Evolutionary conservation across 1,284 basidiomycete genomes (phyloP).

Genomic region (Agroathelia rolfsii): DNA sequence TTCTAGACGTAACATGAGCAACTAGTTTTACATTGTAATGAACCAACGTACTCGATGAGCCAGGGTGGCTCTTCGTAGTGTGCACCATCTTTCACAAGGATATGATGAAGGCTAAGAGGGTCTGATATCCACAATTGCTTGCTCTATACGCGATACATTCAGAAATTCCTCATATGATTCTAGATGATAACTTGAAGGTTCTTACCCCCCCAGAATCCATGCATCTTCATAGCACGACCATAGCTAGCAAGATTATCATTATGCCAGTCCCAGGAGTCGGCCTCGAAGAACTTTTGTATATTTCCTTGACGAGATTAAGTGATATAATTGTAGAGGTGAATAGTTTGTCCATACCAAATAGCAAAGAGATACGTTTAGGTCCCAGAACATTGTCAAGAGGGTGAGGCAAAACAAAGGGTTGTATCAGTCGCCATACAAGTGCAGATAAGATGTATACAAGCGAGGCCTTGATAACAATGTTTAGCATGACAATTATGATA

Average conservation of each 20-base stretch:
- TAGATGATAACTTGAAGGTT: too few species aligned
- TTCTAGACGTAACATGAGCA: conserved; percentile 14
- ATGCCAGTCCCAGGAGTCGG: conserved; percentile 10
- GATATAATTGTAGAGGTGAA: too few species aligned
- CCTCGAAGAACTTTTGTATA: conserved; percentile 8
- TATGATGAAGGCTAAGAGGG: conserved; percentile 27
- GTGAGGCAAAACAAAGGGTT: too few species aligned
- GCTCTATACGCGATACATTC: conserved; percentile 14
- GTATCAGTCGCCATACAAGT: too few species aligned
- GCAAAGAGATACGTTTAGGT: too few species aligned
- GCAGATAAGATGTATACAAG: too few species aligned
- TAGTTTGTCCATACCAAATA: too few species aligned
- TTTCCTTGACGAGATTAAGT: too few species aligned
- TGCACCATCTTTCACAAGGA: conserved; percentile 28
- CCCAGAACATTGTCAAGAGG: too few species aligned
- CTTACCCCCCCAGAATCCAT: conserved; percentile 26
- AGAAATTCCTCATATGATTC: too few species aligned
- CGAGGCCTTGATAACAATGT: too few species aligned
- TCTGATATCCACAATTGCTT: conserved; percentile 26
- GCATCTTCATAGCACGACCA: conserved; percentile 25
- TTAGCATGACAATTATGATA: too few species aligned
- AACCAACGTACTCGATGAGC: conserved; percentile 23
- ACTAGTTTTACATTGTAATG: neutral
- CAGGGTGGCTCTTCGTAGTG: conserved; percentile 23
- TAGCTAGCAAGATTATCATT: conserved; percentile 15